These are phyloP conservation scores for Pezicula neosporulosa DNA, from an alignment of 2,329 filamentous ascomycete genomes.

Conservation along the genomic window DNA sequence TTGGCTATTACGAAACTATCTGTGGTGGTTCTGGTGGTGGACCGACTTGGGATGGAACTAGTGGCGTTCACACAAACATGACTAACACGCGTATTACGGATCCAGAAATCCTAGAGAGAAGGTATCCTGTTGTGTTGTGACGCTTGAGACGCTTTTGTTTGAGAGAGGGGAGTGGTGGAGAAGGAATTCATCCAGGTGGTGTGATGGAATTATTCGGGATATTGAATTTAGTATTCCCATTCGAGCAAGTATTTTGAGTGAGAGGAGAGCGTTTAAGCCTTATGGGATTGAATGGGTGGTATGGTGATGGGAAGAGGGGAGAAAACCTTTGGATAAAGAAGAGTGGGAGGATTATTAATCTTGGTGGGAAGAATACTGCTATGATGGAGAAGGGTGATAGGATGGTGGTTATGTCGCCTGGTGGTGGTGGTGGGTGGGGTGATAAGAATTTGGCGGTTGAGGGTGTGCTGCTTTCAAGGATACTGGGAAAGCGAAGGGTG, in stretches of 20 bases:
- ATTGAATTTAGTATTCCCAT: slow-evolving; percentile 76
- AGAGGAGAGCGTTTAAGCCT: slow-evolving; percentile 70
- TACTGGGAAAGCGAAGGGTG: no score
- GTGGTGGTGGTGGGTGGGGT: slow-evolving; percentile 22
- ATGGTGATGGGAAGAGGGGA: slow-evolving; percentile 71
- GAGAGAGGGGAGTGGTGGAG: slow-evolving; percentile 56
- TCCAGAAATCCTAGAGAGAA: slow-evolving; percentile 69
- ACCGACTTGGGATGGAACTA: slow-evolving; percentile 66
- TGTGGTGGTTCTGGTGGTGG: slow-evolving; percentile 72
- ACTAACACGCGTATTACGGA: slow-evolving; percentile 82
- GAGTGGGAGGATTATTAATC: slow-evolving; percentile 13
- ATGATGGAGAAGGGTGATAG: slow-evolving; percentile 18
- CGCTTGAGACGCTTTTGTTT: slow-evolving; percentile 69
- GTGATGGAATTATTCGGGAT: slow-evolving; percentile 71
- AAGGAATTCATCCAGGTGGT: slow-evolving; percentile 63
- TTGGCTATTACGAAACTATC: slow-evolving; percentile 84
- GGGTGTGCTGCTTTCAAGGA: no score
- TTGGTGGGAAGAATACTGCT: slow-evolving; percentile 21
- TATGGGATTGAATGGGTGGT: slow-evolving; percentile 84
- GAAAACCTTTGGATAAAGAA: slow-evolving; percentile 73
- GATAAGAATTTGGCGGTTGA: not conserved
- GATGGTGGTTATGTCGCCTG: slow-evolving; percentile 19
- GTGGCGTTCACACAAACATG: slow-evolving; percentile 76
- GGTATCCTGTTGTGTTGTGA: slow-evolving; percentile 69
- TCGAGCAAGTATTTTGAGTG: slow-evolving; percentile 74